Percentiles rank a stretch among this genome's conserved stretches.
These are phyloP conservation scores for Carex cristatella DNA, from an alignment of 176 grass and related monocot genomes.

Conservation along the genomic window DNA sequence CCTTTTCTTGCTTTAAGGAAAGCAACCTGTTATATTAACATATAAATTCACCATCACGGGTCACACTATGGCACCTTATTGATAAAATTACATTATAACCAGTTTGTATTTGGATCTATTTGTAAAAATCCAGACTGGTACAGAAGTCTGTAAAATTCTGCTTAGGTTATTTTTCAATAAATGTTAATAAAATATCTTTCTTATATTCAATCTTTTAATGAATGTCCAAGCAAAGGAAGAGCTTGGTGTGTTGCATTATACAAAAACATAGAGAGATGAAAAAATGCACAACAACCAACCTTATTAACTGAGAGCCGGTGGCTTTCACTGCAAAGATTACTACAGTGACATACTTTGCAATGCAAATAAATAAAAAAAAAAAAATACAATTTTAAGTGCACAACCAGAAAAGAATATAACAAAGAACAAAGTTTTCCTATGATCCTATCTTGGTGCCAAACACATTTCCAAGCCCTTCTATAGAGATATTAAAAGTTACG, in stretches of 20 bases:
- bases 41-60: background rate
- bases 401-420: background rate
- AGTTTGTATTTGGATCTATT: background rate
- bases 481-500: background rate
- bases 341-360: background rate
- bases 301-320: background rate
- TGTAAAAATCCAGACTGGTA: background rate
- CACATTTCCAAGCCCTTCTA: background rate
- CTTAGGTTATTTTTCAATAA: background rate
- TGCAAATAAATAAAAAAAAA: background rate
- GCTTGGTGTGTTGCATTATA: background rate
- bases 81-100: background rate
- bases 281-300: background rate
- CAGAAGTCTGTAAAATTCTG: background rate
- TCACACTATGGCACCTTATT: constrained; percentile 3
- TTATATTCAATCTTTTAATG: background rate
- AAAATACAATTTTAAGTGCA: background rate
- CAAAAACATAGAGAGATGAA: background rate
- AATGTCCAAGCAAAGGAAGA: background rate
- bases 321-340: background rate
- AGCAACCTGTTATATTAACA: constrained; percentile 50
- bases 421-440: background rate
- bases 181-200: background rate
- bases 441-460: background rate
- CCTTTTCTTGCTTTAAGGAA: constrained; percentile 93